A percentile compares a stretch with the other conserved stretches of the same genome.
phyloP scores from a whole-genome alignment of 768 basidiomycete genomes.

The Boletus barrowsii region DNA sequence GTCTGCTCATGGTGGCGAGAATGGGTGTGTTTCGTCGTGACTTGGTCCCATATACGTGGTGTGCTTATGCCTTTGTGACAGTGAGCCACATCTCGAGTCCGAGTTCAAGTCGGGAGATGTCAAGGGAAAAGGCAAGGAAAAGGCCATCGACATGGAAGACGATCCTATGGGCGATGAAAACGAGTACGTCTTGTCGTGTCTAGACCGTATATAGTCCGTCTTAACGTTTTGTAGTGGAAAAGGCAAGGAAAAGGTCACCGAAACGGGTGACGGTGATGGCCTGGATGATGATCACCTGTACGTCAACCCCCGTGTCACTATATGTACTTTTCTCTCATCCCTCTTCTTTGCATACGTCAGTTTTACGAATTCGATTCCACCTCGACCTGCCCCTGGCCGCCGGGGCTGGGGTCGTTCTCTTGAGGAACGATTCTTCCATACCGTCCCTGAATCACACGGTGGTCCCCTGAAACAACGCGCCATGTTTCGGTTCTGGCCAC shows the following conservation, averaged over 20 bases:
- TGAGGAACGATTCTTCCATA: constrained; percentile 1
- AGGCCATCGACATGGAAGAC: not conserved
- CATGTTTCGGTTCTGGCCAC: constrained; percentile 26
- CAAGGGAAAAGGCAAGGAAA: constrained; percentile 1
- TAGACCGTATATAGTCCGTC: too few species aligned
- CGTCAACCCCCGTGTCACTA: too few species aligned
- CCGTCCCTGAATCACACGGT: not conserved
- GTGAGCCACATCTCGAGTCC: not conserved
- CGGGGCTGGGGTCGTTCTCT: constrained; percentile 10
- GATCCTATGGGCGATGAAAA: not conserved
- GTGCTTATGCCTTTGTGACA: not conserved
- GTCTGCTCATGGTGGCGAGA: not conserved
- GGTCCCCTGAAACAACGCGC: constrained; percentile 8
- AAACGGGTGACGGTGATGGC: not conserved
- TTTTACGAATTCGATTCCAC: too few species aligned
- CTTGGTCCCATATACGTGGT: not conserved
- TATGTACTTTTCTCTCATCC: too few species aligned
- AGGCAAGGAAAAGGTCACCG: not conserved
- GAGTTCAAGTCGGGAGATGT: not conserved
- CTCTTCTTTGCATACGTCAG: too few species aligned
- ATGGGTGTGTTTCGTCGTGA: not conserved
- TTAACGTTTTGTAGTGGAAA: not conserved
- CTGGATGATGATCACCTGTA: too few species aligned
- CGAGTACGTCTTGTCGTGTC: not conserved
- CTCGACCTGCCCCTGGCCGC: not conserved